A percentile compares a stretch with the other conserved stretches of the same genome.
Evolutionary conservation across 176 grass and related monocot species (phyloP).

Genomic region (Raddia distichophylla): DNA sequence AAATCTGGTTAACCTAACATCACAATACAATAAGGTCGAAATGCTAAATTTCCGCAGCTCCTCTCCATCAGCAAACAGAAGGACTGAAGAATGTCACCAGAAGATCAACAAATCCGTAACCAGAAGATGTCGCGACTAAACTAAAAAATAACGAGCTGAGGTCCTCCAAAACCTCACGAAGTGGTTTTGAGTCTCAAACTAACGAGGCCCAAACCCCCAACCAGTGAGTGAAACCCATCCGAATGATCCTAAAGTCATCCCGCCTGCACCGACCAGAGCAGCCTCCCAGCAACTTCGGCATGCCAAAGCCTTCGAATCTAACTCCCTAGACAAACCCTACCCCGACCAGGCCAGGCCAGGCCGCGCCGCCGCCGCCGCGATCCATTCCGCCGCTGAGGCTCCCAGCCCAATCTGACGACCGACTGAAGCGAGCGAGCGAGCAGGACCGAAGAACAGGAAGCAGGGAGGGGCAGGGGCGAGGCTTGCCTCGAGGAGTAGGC

Average conservation of each 20-base stretch:
- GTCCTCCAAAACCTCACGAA: slow-evolving; percentile 20
- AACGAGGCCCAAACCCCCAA: slow-evolving; percentile 5
- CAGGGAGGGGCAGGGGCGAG: background rate
- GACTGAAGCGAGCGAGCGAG: slow-evolving; percentile 7
- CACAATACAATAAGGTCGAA: background rate
- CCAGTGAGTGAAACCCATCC: slow-evolving; percentile 5
- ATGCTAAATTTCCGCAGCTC: background rate
- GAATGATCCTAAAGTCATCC: slow-evolving; percentile 19
- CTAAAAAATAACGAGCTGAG: background rate
- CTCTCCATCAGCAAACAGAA: background rate
- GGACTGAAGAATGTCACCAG: background rate
- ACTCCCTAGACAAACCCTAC: slow-evolving; percentile 28
- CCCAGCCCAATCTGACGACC: slow-evolving; percentile 42
- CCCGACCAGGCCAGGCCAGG: background rate
- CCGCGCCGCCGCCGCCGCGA: slow-evolving; percentile 2
- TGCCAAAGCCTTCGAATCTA: slow-evolving; percentile 41
- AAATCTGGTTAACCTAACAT: slow-evolving; percentile 3
- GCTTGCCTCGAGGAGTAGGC: slow-evolving; percentile 76
- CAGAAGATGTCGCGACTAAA: background rate
- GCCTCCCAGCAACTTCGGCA: background rate
- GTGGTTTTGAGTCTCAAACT: too few relatives aligned
- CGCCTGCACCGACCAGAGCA: background rate
- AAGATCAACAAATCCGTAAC: slow-evolving; percentile 27
- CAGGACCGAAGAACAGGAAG: too few relatives aligned
- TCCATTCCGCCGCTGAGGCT: slow-evolving; percentile 35